Evolutionary conservation across 139 green algal species (phyloP).

Genomic region (Chlorella sp.): DNA sequence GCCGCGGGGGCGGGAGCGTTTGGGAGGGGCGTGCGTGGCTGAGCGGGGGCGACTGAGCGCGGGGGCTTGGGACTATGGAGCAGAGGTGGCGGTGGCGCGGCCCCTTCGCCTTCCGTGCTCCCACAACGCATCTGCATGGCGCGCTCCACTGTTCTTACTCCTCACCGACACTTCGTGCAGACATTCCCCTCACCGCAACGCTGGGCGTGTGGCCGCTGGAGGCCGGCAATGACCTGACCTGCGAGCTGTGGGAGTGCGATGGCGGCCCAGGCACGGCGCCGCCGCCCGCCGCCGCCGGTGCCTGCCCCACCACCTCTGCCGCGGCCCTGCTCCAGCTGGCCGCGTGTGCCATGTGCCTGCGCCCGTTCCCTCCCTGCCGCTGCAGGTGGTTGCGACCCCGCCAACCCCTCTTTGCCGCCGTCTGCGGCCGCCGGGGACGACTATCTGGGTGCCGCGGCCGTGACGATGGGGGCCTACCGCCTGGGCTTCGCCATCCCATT

Average conservation of each 20-base stretch:
- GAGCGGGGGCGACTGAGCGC: not conserved
- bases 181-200: constrained; percentile 16
- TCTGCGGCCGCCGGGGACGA: constrained; percentile 29
- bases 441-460: not conserved
- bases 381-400: constrained; percentile 34
- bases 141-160: not conserved
- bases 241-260: constrained; percentile 41
- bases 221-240: constrained; percentile 18
- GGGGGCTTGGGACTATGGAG: not conserved
- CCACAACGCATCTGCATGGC: not conserved
- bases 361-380: no score
- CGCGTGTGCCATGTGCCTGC: no score
- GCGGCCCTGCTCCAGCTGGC: no score
- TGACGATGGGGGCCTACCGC: constrained; percentile 8
- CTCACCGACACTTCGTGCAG: constrained; percentile 1
- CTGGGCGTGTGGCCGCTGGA: constrained; percentile 25
- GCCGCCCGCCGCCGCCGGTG: no score
- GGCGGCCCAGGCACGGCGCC: constrained; percentile 14
- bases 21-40: no score
- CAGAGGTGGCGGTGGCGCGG: no score
- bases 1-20: no score
- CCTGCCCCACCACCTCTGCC: no score
- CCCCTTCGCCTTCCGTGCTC: no score
- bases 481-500: not conserved
- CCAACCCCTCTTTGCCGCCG: constrained; percentile 13